phyloP scores from a whole-genome alignment of 768 basidiomycete species.

The Fibroporia radiculosa region DNA sequence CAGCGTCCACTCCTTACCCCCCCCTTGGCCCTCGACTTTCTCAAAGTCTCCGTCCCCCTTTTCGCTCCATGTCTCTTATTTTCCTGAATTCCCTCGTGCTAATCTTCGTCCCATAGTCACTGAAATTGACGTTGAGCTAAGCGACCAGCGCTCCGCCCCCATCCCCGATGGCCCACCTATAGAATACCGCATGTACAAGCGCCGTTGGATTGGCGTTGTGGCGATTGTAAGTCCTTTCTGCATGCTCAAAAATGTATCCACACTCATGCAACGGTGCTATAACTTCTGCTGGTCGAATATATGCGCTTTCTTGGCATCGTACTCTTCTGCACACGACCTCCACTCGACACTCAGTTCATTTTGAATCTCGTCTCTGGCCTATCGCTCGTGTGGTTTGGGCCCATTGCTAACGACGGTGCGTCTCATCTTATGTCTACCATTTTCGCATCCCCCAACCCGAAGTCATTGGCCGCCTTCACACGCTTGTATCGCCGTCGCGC shows the following conservation, averaged over 20 bases:
- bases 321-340: not conserved
- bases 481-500: too few species aligned
- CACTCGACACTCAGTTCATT: conserved; percentile 35
- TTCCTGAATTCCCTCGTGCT: too few species aligned
- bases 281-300: not conserved
- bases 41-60: too few species aligned
- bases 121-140: too few species aligned
- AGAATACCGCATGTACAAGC: conserved; percentile 42
- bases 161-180: too few species aligned
- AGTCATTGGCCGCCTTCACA: too few species aligned
- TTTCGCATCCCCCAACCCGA: not conserved
- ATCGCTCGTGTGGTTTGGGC: conserved; percentile 80
- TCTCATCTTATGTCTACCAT: not conserved
- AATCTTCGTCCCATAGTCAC: too few species aligned
- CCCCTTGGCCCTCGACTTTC: too few species aligned
- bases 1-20: too few species aligned
- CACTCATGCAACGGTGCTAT: not conserved
- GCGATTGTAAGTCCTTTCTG: conserved; percentile 44
- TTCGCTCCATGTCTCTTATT: too few species aligned
- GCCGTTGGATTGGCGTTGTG: conserved; percentile 56
- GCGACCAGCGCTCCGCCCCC: too few species aligned
- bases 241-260: too few species aligned
- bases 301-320: not conserved
- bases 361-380: conserved; percentile 58
- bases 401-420: conserved; percentile 64